Evolutionary conservation across 768 basidiomycete genomes (phyloP).

Genomic region (Nidularia pulvinata): DNA sequence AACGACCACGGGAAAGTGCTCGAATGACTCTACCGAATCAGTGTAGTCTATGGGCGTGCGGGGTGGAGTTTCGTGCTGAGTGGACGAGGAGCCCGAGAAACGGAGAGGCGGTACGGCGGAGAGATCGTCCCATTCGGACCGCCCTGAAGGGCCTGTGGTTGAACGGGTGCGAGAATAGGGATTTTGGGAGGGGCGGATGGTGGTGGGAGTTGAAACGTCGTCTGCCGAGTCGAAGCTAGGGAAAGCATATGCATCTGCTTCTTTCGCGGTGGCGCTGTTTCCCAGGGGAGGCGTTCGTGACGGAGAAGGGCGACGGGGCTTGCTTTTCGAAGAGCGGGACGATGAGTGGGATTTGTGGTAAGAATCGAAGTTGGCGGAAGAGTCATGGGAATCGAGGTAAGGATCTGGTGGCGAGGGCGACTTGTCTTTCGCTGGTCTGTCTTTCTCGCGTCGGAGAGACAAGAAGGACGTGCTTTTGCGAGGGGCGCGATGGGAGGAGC

Average conservation of each 20-base stretch:
- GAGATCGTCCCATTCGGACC: conserved; percentile 39
- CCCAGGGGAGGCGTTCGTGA: conserved; percentile 3
- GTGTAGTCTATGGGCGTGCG: conserved; percentile 61
- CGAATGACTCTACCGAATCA: conserved; percentile 36
- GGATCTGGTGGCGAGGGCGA: conserved; percentile 11
- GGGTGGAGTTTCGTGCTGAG: conserved; percentile 68
- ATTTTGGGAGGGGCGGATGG: conserved; percentile 17
- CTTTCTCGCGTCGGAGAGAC: conserved; percentile 52
- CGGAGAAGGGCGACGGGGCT: conserved; percentile 16
- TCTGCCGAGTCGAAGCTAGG: conserved; percentile 33
- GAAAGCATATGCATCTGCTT: conserved; percentile 34
- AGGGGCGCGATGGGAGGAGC: conserved; percentile 36
- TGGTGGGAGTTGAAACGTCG: conserved; percentile 18
- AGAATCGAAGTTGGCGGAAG: conserved; percentile 43
- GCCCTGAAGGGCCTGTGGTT: conserved; percentile 56
- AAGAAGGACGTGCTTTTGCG: conserved; percentile 58
- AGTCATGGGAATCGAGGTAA: background rate
- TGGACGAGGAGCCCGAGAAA: conserved; percentile 68
- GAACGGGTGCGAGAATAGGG: conserved; percentile 48
- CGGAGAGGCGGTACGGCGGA: conserved; percentile 50
- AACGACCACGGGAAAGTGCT: conserved; percentile 65
- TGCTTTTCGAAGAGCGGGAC: conserved; percentile 27
- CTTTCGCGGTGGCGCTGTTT: conserved; percentile 12
- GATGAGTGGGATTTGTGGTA: conserved; percentile 32
- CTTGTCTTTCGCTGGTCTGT: no score